Conservation (phyloP, 768 basidiomycete genomes). For the Clavaria fumosa region DNA sequence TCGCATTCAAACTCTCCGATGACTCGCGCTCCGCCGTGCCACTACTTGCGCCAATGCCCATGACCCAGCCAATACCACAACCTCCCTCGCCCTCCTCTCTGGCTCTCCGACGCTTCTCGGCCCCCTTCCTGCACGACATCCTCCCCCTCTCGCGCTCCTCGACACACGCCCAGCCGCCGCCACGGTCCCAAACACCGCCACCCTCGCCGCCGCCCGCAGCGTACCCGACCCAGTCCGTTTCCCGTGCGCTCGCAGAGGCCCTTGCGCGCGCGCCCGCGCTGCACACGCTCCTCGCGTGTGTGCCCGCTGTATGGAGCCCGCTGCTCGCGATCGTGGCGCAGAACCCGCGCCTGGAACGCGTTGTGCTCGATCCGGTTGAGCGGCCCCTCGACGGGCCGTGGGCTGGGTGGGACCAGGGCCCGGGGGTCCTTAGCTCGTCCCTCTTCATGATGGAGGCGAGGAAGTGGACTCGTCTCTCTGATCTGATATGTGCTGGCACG, state of each 20-base stretch:
- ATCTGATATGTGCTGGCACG: slow-evolving; percentile 41
- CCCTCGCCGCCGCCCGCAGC: slow-evolving; percentile 21
- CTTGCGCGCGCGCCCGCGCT: slow-evolving; percentile 30
- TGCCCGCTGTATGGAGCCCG: slow-evolving; percentile 46
- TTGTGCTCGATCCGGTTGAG: slow-evolving; percentile 19
- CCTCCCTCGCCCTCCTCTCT: too few relatives aligned
- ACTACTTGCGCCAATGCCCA: too few relatives aligned
- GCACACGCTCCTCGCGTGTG: slow-evolving; percentile 33
- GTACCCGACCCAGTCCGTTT: too few relatives aligned
- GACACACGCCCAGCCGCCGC: too few relatives aligned
- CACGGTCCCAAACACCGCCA: too few relatives aligned
- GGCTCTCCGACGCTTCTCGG: too few relatives aligned
- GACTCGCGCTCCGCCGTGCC: too few relatives aligned
- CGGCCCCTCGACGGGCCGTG: slow-evolving; percentile 5
- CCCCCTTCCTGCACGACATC: too few relatives aligned
- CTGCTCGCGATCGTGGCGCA: slow-evolving; percentile 31
- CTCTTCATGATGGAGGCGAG: slow-evolving; percentile 44
- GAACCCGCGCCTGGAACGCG: slow-evolving; percentile 33
- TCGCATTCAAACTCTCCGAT: slow-evolving; percentile 42
- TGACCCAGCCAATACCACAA: too few relatives aligned
- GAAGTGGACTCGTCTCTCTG: slow-evolving; percentile 33
- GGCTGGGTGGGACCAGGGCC: background rate
- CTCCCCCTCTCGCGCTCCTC: too few relatives aligned
- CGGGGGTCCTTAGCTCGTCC: slow-evolving; percentile 29
- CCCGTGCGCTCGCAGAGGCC: slow-evolving; percentile 19